Conservation (phyloP, 2,329 filamentous ascomycete species). For the Chaetomiaceae sp. region DNA sequence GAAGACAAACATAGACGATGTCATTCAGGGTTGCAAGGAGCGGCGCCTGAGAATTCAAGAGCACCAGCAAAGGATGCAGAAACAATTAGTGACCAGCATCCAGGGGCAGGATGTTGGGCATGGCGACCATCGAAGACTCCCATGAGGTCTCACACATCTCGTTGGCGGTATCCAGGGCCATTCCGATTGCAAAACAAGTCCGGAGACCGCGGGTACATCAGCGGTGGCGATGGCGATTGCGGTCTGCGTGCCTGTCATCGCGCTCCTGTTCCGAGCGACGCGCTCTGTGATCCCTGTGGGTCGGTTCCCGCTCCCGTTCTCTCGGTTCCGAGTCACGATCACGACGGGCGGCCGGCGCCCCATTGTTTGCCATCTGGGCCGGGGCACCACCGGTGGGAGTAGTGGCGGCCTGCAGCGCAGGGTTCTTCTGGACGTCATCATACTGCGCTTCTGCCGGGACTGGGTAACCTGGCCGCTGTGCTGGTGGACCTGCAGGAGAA, state of each 20-base stretch:
- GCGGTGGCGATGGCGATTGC: slow-evolving; percentile 22
- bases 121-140: slow-evolving; percentile 15
- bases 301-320: slow-evolving; percentile 28
- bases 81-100: slow-evolving; percentile 11
- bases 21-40: slow-evolving; percentile 17
- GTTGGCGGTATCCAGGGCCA: slow-evolving; percentile 5
- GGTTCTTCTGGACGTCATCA: slow-evolving; percentile 38
- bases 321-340: slow-evolving; percentile 36
- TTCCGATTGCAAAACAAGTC: slow-evolving; percentile 8
- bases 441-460: slow-evolving; percentile 44
- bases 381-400: slow-evolving; percentile 28
- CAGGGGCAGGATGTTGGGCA: slow-evolving; percentile 19
- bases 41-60: slow-evolving; percentile 15
- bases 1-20: slow-evolving; percentile 19
- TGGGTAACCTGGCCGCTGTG: slow-evolving; percentile 33
- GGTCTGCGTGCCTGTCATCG: slow-evolving; percentile 22
- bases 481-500: slow-evolving; percentile 44
- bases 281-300: slow-evolving; percentile 30
- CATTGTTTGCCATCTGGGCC: slow-evolving; percentile 35
- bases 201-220: slow-evolving; percentile 12
- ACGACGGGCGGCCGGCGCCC: slow-evolving; percentile 29
- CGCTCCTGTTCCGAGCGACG: slow-evolving; percentile 21
- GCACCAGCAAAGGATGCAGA: slow-evolving; percentile 10
- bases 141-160: slow-evolving; percentile 12
- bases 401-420: slow-evolving; percentile 32